These are phyloP conservation scores for Iris pallida DNA, from an alignment of 116 monocot species.

Conservation along the genomic window DNA sequence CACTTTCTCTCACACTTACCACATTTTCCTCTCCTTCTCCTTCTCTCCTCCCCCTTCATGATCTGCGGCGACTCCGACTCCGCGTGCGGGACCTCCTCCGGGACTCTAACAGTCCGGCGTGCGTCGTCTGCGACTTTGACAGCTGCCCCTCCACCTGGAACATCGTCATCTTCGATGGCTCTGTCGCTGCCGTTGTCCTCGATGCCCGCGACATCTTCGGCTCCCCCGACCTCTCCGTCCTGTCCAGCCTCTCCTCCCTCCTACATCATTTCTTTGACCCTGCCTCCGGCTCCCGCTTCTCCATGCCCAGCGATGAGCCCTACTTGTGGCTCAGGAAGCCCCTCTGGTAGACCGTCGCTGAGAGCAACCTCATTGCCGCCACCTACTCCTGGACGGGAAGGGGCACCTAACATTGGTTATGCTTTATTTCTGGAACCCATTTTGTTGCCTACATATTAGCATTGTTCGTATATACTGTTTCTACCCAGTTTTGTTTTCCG, in stretches of 20 bases:
- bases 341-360: conserved; percentile 40
- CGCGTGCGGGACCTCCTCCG: conserved; percentile 9
- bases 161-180: no score
- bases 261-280: conserved; percentile 57
- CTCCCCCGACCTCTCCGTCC: conserved; percentile 57
- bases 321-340: conserved; percentile 53
- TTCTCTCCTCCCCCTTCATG: conserved; percentile 36
- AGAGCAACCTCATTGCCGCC: conserved; percentile 26
- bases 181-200: neutral
- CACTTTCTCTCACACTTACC: conserved; percentile 5
- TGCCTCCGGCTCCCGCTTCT: conserved; percentile 32
- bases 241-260: conserved; percentile 61
- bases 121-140: no score
- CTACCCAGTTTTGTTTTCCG: no score
- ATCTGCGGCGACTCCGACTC: conserved; percentile 56
- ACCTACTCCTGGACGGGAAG: conserved; percentile 46
- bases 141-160: no score
- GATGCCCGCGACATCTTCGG: conserved; percentile 43
- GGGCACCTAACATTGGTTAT: no score
- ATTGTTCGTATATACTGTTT: no score
- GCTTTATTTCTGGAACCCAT: no score
- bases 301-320: conserved; percentile 24
- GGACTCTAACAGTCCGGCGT: no score
- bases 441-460: no score
- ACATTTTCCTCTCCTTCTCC: neutral